phyloP scores from a whole-genome alignment of 805 yeast species.

The Wickerhamomyces mucosus region DNA sequence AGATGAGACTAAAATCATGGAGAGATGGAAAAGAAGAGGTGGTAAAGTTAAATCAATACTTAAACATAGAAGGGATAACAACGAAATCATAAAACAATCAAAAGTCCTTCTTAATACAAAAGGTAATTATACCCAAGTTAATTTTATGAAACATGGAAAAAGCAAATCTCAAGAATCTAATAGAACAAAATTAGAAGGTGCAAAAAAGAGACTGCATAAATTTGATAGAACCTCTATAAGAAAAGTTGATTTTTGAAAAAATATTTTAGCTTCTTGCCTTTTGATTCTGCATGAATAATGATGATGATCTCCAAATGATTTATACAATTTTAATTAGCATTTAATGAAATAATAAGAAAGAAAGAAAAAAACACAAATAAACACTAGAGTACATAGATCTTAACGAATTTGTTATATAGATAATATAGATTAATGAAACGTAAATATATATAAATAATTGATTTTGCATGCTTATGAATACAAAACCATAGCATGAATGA shows the following conservation, averaged over 20 bases:
- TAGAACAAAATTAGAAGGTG: slow-evolving; percentile 5
- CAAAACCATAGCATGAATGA: neutral
- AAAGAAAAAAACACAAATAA: no score
- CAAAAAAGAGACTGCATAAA: slow-evolving; percentile 7
- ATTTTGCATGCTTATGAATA: slow-evolving; percentile 1
- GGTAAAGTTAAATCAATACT: slow-evolving; percentile 21
- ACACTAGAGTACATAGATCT: neutral
- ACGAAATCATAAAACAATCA: neutral
- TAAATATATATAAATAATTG: neutral
- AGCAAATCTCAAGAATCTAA: neutral
- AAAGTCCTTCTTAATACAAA: slow-evolving; percentile 7
- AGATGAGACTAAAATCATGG: slow-evolving; percentile 37
- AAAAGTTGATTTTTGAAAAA: slow-evolving; percentile 5
- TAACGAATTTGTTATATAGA: neutral
- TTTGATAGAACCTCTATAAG: slow-evolving; percentile 5
- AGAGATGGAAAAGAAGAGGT: slow-evolving; percentile 48
- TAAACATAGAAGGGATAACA: slow-evolving; percentile 2
- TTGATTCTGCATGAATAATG: no score
- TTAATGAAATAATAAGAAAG: no score
- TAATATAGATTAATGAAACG: no score
- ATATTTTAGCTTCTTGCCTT: no score
- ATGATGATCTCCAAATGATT: no score
- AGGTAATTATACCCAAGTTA: slow-evolving; percentile 7
- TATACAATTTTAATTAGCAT: no score
- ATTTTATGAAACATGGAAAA: slow-evolving; percentile 1